A percentile compares a stretch with the other conserved stretches of the same genome.
These are phyloP conservation scores for Penicillium cinerascens DNA, from an alignment of 495 filamentous ascomycete genomes.

Conservation along the genomic window DNA sequence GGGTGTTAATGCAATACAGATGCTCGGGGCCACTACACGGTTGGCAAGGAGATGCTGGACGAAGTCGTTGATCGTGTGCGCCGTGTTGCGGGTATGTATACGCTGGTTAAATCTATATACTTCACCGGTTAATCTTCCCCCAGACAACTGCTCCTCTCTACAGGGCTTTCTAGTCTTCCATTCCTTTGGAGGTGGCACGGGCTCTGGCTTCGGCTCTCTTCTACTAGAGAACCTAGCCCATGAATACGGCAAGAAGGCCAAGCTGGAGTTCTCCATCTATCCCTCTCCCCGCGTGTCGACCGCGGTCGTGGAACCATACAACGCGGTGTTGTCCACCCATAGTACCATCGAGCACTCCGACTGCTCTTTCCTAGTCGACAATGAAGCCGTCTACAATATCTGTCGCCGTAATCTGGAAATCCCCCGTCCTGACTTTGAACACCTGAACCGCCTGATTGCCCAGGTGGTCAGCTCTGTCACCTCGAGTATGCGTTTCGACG, in stretches of 20 bases:
- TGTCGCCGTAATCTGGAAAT: slow-evolving; percentile 87
- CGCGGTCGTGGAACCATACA: slow-evolving; percentile 91
- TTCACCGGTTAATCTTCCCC: slow-evolving; percentile 14
- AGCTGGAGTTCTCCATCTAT: slow-evolving; percentile 90
- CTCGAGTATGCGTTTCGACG: slow-evolving; percentile 84
- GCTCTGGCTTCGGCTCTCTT: slow-evolving; percentile 85
- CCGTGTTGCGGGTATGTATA: slow-evolving; percentile 71
- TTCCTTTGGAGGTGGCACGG: slow-evolving; percentile 90
- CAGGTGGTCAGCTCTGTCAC: slow-evolving; percentile 93
- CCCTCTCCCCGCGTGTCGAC: slow-evolving; percentile 82
- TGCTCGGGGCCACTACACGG: slow-evolving; percentile 89
- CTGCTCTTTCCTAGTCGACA: slow-evolving; percentile 90
- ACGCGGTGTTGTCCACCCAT: slow-evolving; percentile 86
- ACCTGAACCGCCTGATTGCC: slow-evolving; percentile 86
- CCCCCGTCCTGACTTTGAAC: slow-evolving; percentile 79
- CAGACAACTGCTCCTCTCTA: slow-evolving; percentile 86
- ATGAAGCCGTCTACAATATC: slow-evolving; percentile 91
- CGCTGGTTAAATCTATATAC: neutral
- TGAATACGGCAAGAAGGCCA: slow-evolving; percentile 93
- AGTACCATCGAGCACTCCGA: slow-evolving; percentile 92
- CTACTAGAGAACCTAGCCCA: slow-evolving; percentile 82
- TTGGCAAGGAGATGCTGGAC: slow-evolving; percentile 88
- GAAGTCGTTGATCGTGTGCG: slow-evolving; percentile 80
- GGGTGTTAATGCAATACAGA: slow-evolving; percentile 47
- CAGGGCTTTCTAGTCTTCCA: slow-evolving; percentile 94